These are phyloP conservation scores for Emmonsiellopsis sp. DNA, from an alignment of 2,329 filamentous ascomycete genomes.

Conservation along the genomic window DNA sequence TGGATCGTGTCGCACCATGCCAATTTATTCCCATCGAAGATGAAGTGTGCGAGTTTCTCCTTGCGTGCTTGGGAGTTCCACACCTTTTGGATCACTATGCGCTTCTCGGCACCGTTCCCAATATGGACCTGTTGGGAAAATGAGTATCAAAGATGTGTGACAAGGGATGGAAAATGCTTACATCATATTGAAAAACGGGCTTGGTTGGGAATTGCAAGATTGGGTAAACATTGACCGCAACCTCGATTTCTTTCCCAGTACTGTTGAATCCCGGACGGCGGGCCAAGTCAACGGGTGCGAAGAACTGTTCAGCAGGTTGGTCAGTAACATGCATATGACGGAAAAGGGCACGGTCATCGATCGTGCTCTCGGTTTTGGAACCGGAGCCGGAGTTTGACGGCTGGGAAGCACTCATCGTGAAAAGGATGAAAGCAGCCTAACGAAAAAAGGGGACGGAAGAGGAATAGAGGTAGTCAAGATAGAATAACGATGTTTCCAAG, in stretches of 20 bases:
- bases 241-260: conserved; percentile 43
- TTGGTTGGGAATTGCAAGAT: conserved; percentile 51
- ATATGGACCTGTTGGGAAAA: conserved; percentile 51
- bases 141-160: not conserved
- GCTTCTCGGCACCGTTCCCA: conserved; percentile 53
- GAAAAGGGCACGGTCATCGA: conserved; percentile 1
- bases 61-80: conserved; percentile 61
- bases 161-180: conserved; percentile 37
- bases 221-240: conserved; percentile 66
- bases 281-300: conserved; percentile 19
- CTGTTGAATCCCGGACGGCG: conserved; percentile 50
- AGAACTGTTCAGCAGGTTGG: conserved; percentile 10
- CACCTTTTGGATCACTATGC: conserved; percentile 61
- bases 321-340: conserved; percentile 9
- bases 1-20: conserved; percentile 56
- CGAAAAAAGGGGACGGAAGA: not conserved
- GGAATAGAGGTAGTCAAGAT: not conserved
- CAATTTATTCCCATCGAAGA: conserved; percentile 76
- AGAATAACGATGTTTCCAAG: not conserved
- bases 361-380: not conserved
- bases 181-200: conserved; percentile 75
- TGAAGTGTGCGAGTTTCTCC: conserved; percentile 49
- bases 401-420: conserved; percentile 1
- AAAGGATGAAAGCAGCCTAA: not conserved
- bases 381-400: not conserved